Percentiles rank a stretch among this genome's conserved stretches.
Conservation (phyloP, 306 rosid genomes). For the Notholithocarpus densiflorus region DNA sequence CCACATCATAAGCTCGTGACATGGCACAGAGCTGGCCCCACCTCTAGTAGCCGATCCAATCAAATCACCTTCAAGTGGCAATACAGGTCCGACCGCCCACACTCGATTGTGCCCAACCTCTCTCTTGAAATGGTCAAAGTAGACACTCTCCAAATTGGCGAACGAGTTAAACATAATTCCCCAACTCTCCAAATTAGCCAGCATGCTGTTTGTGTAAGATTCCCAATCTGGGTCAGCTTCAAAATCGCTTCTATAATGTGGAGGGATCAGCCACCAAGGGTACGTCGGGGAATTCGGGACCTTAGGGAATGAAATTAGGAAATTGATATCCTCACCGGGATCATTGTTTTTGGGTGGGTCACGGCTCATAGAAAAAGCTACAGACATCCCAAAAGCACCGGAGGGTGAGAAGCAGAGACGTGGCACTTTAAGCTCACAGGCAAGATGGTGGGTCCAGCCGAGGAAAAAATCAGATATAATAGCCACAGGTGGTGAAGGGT, state of each 20-base stretch:
- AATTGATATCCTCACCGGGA: background rate
- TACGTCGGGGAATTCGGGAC: slow-evolving; percentile 37
- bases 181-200: slow-evolving; percentile 21
- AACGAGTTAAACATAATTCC: slow-evolving; percentile 43
- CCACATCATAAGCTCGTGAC: slow-evolving; percentile 25
- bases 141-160: slow-evolving; percentile 28
- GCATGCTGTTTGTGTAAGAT: background rate
- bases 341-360: slow-evolving; percentile 6
- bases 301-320: slow-evolving; percentile 23
- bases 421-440: slow-evolving; percentile 23
- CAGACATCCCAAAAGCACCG: slow-evolving; percentile 19
- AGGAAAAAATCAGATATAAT: slow-evolving; percentile 48
- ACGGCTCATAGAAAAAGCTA: slow-evolving; percentile 20
- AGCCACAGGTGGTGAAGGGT: slow-evolving; percentile 26
- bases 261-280: slow-evolving; percentile 42
- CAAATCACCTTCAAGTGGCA: background rate
- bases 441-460: slow-evolving; percentile 54
- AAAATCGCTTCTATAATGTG: background rate
- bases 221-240: slow-evolving; percentile 35
- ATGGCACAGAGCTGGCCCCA: slow-evolving; percentile 24
- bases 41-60: slow-evolving; percentile 16
- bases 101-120: slow-evolving; percentile 32
- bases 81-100: slow-evolving; percentile 46
- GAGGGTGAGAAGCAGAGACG: slow-evolving; percentile 45
- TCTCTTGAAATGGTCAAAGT: slow-evolving; percentile 28